These are phyloP conservation scores for Mallotus japonicus DNA, from an alignment of 441 rosid species.

Conservation along the genomic window DNA sequence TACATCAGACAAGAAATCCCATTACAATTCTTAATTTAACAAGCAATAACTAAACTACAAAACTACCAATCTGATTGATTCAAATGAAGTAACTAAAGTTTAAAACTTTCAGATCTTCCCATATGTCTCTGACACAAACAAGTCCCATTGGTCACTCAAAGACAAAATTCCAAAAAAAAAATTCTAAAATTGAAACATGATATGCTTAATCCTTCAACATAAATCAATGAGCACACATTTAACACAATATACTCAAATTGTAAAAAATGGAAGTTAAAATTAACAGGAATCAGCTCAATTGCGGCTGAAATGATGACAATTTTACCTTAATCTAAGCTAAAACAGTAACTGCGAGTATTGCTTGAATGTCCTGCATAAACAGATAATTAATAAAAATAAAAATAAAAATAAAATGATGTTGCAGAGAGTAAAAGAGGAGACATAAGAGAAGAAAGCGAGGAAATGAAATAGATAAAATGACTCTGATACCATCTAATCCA, in stretches of 20 bases:
- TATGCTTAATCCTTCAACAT: no score
- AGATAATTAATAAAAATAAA: constrained; percentile 4
- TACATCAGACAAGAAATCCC: neutral
- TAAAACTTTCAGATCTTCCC: constrained; percentile 38
- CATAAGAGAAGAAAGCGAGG: constrained; percentile 65
- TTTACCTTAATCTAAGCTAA: constrained; percentile 60
- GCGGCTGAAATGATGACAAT: no score
- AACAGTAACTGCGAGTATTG: constrained; percentile 53
- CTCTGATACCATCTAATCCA: constrained; percentile 56
- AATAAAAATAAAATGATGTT: neutral
- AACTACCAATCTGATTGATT: constrained; percentile 8
- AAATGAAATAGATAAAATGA: constrained; percentile 67
- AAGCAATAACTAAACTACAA: constrained; percentile 3
- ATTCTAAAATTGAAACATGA: no score
- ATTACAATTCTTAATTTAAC: neutral
- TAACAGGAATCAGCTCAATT: no score
- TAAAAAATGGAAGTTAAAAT: no score
- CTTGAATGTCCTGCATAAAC: constrained; percentile 74
- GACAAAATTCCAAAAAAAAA: no score
- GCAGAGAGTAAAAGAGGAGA: neutral
- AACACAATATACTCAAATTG: no score
- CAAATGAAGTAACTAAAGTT: constrained; percentile 7
- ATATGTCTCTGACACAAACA: constrained; percentile 10
- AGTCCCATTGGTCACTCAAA: constrained; percentile 20
- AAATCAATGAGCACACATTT: no score